Evolutionary conservation across 768 basidiomycete species (phyloP).

Genomic region (Tephrocybe rancida): DNA sequence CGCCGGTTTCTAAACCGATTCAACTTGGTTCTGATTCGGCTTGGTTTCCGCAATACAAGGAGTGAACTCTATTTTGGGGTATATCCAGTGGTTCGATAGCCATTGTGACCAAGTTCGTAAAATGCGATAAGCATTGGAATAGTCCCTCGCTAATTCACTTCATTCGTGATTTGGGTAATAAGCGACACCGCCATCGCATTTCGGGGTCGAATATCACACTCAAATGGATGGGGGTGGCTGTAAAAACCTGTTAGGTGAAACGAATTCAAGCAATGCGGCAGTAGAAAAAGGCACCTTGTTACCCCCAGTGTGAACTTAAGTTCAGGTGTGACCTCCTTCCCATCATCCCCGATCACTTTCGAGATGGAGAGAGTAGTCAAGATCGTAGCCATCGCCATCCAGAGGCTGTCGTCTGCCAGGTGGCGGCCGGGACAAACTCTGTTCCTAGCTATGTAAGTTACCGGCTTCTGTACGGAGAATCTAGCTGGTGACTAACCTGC

Average conservation of each 20-base stretch:
- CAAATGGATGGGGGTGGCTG: slow-evolving; percentile 10
- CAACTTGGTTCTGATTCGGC: too few relatives aligned
- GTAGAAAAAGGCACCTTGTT: slow-evolving; percentile 3
- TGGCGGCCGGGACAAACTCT: slow-evolving; percentile 26
- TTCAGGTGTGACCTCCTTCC: slow-evolving; percentile 23
- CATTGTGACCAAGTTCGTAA: too few relatives aligned
- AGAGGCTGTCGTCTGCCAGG: slow-evolving; percentile 27
- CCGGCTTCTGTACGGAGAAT: background rate
- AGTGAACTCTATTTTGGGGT: too few relatives aligned
- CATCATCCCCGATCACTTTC: slow-evolving; percentile 26
- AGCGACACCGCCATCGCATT: slow-evolving; percentile 1
- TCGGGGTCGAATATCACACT: slow-evolving; percentile 13
- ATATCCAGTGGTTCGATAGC: too few relatives aligned
- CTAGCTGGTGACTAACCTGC: slow-evolving; percentile 7
- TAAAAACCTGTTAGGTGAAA: background rate
- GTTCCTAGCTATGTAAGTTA: background rate
- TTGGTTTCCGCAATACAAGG: too few relatives aligned
- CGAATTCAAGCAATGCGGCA: background rate
- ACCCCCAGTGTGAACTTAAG: slow-evolving; percentile 6
- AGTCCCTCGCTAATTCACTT: background rate
- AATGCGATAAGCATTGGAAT: too few relatives aligned
- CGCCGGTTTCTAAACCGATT: too few relatives aligned
- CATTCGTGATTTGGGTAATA: slow-evolving; percentile 1
- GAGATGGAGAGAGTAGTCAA: slow-evolving; percentile 29
- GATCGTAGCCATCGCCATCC: slow-evolving; percentile 25